Evolutionary conservation across 148 eudicot genomes (phyloP).

Genomic region (Cornus kousa): DNA sequence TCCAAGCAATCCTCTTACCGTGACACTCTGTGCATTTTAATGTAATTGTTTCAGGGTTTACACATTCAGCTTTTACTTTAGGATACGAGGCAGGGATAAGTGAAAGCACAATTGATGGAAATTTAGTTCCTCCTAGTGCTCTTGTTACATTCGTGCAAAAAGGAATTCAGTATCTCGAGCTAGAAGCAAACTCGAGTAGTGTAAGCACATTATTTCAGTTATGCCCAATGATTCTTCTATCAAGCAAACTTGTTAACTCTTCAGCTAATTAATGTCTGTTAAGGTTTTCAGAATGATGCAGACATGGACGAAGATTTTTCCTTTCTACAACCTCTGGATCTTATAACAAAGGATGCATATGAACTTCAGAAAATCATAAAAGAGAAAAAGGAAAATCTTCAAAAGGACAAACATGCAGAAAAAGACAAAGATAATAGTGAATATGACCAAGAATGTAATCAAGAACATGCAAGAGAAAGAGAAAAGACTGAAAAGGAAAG

Average conservation of each 20-base stretch:
- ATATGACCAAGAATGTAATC: constrained; percentile 29
- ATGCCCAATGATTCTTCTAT: not conserved
- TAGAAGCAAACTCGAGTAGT: constrained; percentile 59
- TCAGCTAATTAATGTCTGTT: constrained; percentile 18
- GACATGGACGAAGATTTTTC: constrained; percentile 66
- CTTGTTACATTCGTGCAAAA: constrained; percentile 67
- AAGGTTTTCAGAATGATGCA: constrained; percentile 45
- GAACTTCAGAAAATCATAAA: constrained; percentile 58
- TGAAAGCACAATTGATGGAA: constrained; percentile 57
- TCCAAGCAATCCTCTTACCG: not conserved
- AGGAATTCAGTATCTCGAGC: constrained; percentile 68
- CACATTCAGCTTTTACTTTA: constrained; percentile 67
- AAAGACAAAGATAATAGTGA: constrained; percentile 37
- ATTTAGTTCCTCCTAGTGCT: constrained; percentile 71
- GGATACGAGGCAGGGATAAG: constrained; percentile 68
- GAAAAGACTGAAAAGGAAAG: constrained; percentile 35
- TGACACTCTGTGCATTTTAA: constrained; percentile 1
- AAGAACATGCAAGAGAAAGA: constrained; percentile 29
- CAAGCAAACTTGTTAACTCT: constrained; percentile 1
- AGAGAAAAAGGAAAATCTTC: constrained; percentile 42
- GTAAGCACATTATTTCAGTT: constrained; percentile 34
- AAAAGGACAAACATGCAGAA: constrained; percentile 35
- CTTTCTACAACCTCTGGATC: constrained; percentile 64
- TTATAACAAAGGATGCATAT: constrained; percentile 61
- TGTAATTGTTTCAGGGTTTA: constrained; percentile 43